These are phyloP conservation scores for Phytopythium kandeliae DNA, from an alignment of 352 stramenopile species.

Conservation along the genomic window DNA sequence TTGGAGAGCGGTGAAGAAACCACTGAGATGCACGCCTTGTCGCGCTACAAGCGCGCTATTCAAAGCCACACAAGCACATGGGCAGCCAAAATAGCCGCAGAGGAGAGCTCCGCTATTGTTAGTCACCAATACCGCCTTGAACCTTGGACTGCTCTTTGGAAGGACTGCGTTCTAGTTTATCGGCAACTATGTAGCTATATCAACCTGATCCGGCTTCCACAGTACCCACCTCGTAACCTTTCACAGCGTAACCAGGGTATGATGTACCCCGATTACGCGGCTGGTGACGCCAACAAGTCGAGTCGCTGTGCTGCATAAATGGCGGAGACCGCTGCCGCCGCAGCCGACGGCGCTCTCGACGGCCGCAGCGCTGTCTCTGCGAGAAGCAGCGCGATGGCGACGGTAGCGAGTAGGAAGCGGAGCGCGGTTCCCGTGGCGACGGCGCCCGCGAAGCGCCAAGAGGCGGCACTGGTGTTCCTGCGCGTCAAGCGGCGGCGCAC, in stretches of 20 bases:
- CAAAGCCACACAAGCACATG: no score
- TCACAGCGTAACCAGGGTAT: not conserved
- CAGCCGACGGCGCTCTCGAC: not conserved
- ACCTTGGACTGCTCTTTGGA: no score
- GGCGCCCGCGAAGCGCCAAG: constrained; percentile 11
- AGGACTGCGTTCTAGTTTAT: no score
- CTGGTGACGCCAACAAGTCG: not conserved
- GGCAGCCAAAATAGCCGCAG: no score
- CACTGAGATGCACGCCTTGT: not conserved
- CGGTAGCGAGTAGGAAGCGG: not conserved
- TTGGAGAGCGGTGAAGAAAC: not conserved
- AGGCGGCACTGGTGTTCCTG: constrained; percentile 53
- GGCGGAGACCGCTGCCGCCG: not conserved
- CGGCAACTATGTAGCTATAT: not conserved
- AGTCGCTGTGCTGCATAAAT: no score
- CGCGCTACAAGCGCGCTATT: no score
- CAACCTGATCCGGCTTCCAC: not conserved
- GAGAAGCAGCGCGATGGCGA: not conserved
- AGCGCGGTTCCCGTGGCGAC: not conserved
- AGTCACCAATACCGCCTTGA: no score
- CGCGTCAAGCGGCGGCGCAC: constrained; percentile 81
- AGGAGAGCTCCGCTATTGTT: no score
- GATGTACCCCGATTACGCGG: not conserved
- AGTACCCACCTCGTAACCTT: not conserved
- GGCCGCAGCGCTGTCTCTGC: not conserved